These are phyloP conservation scores for Pinus tabuliformis DNA, from an alignment of 75 land plant species.

Conservation along the genomic window DNA sequence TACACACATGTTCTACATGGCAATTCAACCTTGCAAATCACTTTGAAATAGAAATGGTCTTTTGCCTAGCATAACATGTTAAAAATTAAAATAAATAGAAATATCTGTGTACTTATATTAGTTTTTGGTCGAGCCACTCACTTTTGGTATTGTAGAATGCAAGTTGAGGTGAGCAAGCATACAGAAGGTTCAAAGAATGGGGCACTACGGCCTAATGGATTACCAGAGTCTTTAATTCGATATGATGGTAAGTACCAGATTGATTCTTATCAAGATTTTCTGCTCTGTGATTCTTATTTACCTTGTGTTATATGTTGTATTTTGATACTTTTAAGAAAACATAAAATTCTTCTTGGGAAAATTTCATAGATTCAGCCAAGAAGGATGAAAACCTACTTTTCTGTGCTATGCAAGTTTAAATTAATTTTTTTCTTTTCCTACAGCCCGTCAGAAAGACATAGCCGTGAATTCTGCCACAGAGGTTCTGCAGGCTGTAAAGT, in stretches of 20 bases:
- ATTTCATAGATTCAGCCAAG: neutral
- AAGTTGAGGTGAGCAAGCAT: conserved; percentile 98
- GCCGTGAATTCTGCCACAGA: conserved; percentile 77
- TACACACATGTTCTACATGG: neutral
- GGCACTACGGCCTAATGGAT: conserved; percentile 78
- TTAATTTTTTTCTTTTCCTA: neutral
- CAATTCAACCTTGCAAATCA: neutral
- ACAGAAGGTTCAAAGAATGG: conserved; percentile 86
- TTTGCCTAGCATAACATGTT: neutral
- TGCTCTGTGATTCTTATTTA: neutral
- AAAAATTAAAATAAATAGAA: neutral
- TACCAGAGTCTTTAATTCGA: conserved; percentile 84
- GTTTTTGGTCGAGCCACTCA: too few species aligned
- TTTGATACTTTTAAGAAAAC: neutral
- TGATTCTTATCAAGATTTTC: neutral
- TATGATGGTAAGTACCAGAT: conserved; percentile 69
- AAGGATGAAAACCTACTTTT: neutral
- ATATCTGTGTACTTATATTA: neutral
- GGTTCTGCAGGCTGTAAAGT: conserved; percentile 79
- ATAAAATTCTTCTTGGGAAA: neutral
- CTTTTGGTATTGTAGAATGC: conserved; percentile 66
- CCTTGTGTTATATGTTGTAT: conserved; percentile 4
- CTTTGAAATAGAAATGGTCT: neutral
- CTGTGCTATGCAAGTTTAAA: neutral
- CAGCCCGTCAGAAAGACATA: conserved; percentile 92